Evolutionary conservation across 352 stramenopile species (phyloP), one percentile per base, ranked within the genome.

Genomic region (Aphanomyces astaci): DNA sequence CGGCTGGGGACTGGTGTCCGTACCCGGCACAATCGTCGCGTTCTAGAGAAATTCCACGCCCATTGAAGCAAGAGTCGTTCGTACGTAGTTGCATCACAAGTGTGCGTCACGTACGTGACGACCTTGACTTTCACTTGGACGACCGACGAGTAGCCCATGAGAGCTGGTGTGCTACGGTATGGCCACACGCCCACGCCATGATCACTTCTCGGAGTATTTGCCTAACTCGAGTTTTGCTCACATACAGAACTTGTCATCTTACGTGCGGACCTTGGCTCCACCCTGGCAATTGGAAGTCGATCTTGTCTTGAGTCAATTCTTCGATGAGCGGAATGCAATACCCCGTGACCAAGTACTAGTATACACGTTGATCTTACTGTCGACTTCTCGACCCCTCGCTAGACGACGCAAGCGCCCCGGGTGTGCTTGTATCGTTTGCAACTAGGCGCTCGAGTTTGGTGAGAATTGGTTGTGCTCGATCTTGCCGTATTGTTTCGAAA

Each of bases 201-300:
- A 27, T 19, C 0, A 68, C 62, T 33, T 10, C 24, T 68, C 36
- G 40, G 62, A 68, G 4, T 59, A 40, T 45, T 68, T 68, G 24
- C 40, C 13, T 30, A 25, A n/a, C n/a, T n/a, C n/a, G n/a, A n/a
- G n/a, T n/a, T n/a, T n/a, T n/a, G n/a, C n/a, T n/a, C n/a, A n/a
- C n/a, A n/a, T n/a, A n/a, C n/a, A n/a, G n/a, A n/a, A n/a, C n/a
- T n/a, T n/a, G n/a, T n/a, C n/a, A n/a, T n/a, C n/a, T n/a, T n/a
- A n/a, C n/a, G n/a, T n/a, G n/a, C n/a, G n/a, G n/a, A 43, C 62
- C 62, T 59, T 49, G 53, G 40, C 51, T 59, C 62, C 62, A 68
- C n/a, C 62, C 62, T 2, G 27, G 27, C 1, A 60, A 28, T 10
- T 28, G 10, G 30, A 24, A n/a, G 13, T 17, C 24, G 30, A 7